Percentiles rank a stretch among this genome's conserved stretches.
These are phyloP conservation scores for Effrenium voratum DNA, from an alignment of 73 alveolate genomes.

Conservation along the genomic window DNA sequence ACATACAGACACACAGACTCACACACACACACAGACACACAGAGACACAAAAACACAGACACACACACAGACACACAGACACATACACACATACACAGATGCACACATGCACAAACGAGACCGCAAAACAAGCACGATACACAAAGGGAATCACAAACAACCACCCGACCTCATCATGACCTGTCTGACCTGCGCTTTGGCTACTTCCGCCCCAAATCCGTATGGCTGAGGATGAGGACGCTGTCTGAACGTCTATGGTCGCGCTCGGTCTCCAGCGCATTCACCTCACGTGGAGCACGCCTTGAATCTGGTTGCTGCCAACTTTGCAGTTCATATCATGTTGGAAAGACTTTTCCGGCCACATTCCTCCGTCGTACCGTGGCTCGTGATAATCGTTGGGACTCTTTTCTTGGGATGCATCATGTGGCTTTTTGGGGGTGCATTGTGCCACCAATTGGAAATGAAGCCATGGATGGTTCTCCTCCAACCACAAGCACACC, in stretches of 20 bases:
- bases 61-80: background rate
- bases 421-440: too few species aligned
- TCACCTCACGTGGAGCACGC: too few species aligned
- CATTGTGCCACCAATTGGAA: too few species aligned
- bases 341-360: too few species aligned
- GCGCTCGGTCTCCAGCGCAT: conserved; percentile 53
- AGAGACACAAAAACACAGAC: background rate
- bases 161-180: background rate
- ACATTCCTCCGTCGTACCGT: too few species aligned
- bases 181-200: background rate
- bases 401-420: too few species aligned
- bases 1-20: background rate
- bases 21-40: background rate
- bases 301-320: too few species aligned
- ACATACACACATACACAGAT: background rate
- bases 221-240: background rate
- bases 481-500: too few species aligned
- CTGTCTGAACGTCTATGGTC: conserved; percentile 83
- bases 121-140: too few species aligned
- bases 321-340: too few species aligned
- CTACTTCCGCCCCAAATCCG: background rate
- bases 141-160: background rate
- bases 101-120: background rate
- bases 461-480: too few species aligned
- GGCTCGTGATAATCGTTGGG: too few species aligned